Conservation (phyloP, 768 basidiomycete species). For the Rhodotorula taiwanensis region DNA sequence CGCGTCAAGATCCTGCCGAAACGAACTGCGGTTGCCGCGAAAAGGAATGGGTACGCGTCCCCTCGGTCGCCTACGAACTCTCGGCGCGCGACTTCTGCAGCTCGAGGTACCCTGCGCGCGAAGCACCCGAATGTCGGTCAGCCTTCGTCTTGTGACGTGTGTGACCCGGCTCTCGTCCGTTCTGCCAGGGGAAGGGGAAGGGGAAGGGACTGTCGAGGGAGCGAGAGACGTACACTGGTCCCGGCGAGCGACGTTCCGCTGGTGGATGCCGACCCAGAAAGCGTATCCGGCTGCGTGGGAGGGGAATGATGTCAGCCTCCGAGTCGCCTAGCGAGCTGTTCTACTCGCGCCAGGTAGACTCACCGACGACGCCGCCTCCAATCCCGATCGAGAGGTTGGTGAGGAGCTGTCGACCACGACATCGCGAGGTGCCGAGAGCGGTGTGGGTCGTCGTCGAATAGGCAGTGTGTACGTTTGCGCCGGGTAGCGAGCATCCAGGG, state of each 20-base stretch:
- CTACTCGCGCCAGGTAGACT: not conserved
- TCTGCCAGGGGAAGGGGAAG: too few relatives aligned
- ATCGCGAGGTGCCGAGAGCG: not conserved
- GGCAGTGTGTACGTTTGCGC: not conserved
- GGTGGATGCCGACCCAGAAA: constrained; percentile 17
- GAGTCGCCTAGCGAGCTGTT: not conserved
- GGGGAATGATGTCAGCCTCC: not conserved
- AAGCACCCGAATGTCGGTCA: too few relatives aligned
- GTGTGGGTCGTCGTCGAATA: not conserved
- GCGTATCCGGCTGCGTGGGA: not conserved
- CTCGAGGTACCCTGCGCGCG: not conserved
- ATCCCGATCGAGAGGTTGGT: constrained; percentile 33
- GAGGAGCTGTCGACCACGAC: constrained; percentile 14
- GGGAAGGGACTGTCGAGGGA: too few relatives aligned
- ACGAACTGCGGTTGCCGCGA: too few relatives aligned
- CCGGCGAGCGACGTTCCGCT: constrained; percentile 18
- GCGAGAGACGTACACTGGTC: constrained; percentile 17
- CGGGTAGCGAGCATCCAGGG: not conserved
- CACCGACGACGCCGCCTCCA: constrained; percentile 29
- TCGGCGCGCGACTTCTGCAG: not conserved
- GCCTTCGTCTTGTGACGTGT: too few relatives aligned
- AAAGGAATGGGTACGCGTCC: too few relatives aligned
- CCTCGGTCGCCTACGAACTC: too few relatives aligned
- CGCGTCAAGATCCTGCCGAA: too few relatives aligned
- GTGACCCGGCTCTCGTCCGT: too few relatives aligned